These are phyloP conservation scores for Epichloe sibirici DNA, from an alignment of 2,329 filamentous ascomycete species.

Conservation along the genomic window DNA sequence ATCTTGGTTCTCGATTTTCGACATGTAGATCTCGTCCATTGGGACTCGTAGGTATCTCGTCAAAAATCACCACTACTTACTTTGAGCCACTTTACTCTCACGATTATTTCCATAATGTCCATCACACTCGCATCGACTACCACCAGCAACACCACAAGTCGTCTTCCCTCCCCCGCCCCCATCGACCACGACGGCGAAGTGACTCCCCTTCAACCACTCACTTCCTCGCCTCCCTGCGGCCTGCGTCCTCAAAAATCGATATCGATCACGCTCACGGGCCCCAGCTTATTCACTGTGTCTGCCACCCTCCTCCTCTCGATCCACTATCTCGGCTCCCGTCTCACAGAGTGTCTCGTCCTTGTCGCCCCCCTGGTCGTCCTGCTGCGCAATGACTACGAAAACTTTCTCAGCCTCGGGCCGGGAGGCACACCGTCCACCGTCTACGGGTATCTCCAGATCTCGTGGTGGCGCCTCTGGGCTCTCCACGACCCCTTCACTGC, in stretches of 20 bases:
- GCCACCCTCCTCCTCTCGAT: conserved; percentile 37
- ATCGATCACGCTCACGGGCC: conserved; percentile 39
- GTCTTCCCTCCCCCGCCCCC: not conserved
- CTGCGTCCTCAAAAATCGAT: conserved; percentile 35
- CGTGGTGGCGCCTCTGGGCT: conserved; percentile 58
- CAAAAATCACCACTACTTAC: not conserved
- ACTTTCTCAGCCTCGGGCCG: conserved; percentile 65
- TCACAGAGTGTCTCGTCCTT: conserved; percentile 37
- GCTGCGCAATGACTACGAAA: conserved; percentile 59
- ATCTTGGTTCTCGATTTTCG: not conserved
- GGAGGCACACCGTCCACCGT: conserved; percentile 70
- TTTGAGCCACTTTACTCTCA: not conserved
- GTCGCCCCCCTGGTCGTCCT: conserved; percentile 36
- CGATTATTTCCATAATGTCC: not conserved
- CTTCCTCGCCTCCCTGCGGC: conserved; percentile 4
- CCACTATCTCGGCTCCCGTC: conserved; percentile 35
- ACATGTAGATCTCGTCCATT: not conserved
- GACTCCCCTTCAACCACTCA: not conserved
- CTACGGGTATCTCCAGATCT: conserved; percentile 60
- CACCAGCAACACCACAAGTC: not conserved
- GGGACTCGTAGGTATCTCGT: not conserved
- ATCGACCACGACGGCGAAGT: not conserved
- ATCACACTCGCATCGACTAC: conserved; percentile 1
- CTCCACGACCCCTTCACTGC: conserved; percentile 58
- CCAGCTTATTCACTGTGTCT: conserved; percentile 32